A percentile compares a stretch with the other conserved stretches of the same genome.
phyloP scores from a whole-genome alignment of 768 basidiomycete species.

The Macrolepiota dolichaula region DNA sequence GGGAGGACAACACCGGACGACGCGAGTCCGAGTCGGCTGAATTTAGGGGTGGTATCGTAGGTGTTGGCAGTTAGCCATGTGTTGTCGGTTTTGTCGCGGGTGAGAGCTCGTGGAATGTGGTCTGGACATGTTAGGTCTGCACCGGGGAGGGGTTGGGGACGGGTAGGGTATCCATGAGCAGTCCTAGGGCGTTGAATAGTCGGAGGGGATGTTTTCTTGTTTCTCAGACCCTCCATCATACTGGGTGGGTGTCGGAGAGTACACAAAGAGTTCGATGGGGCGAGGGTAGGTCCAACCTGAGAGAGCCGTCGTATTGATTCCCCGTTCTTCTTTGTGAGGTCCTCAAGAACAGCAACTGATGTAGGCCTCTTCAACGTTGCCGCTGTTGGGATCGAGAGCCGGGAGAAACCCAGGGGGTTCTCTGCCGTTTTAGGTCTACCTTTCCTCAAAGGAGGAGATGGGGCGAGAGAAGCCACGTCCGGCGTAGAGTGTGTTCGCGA shows the following conservation, averaged over 20 bases:
- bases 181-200: constrained; percentile 6
- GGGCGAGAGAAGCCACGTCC: constrained; percentile 13
- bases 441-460: background rate
- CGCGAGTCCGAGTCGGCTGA: constrained; percentile 34
- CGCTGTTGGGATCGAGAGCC: background rate
- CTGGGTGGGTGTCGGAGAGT: background rate
- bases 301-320: background rate
- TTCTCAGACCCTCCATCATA: background rate
- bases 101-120: background rate
- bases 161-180: constrained; percentile 3
- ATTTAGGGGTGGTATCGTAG: constrained; percentile 35
- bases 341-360: background rate
- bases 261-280: background rate
- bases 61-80: constrained; percentile 34
- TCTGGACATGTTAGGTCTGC: constrained; percentile 11
- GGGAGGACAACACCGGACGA: constrained; percentile 36
- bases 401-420: background rate
- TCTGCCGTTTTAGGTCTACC: constrained; percentile 1
- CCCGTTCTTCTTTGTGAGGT: background rate
- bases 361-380: background rate
- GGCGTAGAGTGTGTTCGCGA: constrained; percentile 16
- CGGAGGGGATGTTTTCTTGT: background rate
- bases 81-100: constrained; percentile 20
- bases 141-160: constrained; percentile 3
- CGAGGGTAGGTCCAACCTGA: background rate